A percentile compares a stretch with the other conserved stretches of the same genome.
Evolutionary conservation across 2,329 filamentous ascomycete species (phyloP).

Genomic region (Dactylella cylindrospora): DNA sequence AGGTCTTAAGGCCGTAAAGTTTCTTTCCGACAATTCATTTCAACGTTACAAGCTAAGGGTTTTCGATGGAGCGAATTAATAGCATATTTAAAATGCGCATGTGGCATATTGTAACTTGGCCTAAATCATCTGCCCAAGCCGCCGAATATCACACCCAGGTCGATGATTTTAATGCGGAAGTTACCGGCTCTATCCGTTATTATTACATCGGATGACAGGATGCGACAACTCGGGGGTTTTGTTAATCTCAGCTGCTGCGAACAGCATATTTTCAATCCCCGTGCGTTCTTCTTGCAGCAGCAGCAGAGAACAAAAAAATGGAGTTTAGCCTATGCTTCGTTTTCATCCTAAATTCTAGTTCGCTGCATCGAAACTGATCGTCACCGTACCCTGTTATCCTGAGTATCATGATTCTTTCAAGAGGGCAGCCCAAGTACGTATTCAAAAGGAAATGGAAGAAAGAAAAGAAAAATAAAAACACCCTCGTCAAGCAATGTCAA

Average conservation of each 20-base stretch:
- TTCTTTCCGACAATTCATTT: too few species aligned
- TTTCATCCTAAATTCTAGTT: conserved; percentile 28
- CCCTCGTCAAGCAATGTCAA: conserved; percentile 19
- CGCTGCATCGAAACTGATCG: conserved; percentile 36
- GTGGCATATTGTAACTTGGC: conserved; percentile 40
- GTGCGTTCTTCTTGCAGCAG: too few species aligned
- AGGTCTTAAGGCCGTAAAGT: too few species aligned
- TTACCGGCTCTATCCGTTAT: too few species aligned
- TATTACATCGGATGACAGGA: too few species aligned
- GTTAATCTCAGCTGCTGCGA: too few species aligned
- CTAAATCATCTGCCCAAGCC: conserved; percentile 23
- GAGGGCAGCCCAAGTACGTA: conserved; percentile 5
- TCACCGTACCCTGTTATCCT: conserved; percentile 17
- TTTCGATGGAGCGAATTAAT: conserved; percentile 26
- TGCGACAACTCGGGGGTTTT: too few species aligned
- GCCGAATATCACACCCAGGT: conserved; percentile 38
- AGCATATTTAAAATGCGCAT: conserved; percentile 34
- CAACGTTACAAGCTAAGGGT: too few species aligned
- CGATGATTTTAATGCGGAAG: conserved; percentile 16
- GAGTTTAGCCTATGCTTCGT: conserved; percentile 38
- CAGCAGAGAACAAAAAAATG: too few species aligned
- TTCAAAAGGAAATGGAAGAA: neutral
- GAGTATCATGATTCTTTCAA: neutral
- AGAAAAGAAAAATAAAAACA: neutral
- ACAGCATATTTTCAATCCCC: too few species aligned